Evolutionary conservation across 2,329 filamentous ascomycete genomes (phyloP).

Genomic region (Colletotrichum eremochloae): DNA sequence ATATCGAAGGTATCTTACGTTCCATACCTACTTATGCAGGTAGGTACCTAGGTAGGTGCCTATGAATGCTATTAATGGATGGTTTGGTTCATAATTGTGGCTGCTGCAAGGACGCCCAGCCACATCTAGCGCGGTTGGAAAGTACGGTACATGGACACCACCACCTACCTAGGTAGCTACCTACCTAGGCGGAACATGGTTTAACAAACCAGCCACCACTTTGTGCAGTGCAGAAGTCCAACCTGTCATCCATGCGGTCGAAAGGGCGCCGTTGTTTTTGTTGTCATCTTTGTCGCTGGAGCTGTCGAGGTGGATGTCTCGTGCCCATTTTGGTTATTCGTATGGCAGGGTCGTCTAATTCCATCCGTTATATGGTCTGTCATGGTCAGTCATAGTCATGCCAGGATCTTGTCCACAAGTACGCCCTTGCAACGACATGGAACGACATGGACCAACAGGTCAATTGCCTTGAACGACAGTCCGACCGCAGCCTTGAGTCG

Average conservation of each 20-base stretch:
- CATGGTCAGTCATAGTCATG: neutral
- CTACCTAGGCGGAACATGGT: too few relatives aligned
- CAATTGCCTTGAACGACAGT: neutral
- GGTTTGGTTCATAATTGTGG: neutral
- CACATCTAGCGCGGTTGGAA: neutral
- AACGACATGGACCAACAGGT: conserved; percentile 4
- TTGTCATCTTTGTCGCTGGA: neutral
- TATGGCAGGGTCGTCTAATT: neutral
- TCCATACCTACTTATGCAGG: neutral
- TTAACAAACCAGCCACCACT: neutral
- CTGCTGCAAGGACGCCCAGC: conserved; percentile 5
- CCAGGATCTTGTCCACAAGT: conserved; percentile 4
- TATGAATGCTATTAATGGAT: neutral
- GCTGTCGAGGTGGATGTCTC: neutral
- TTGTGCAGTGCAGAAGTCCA: neutral
- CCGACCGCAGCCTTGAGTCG: conserved; percentile 14
- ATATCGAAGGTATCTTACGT: too few relatives aligned
- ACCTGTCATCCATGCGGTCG: neutral
- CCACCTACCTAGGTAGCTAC: neutral
- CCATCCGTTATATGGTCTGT: neutral
- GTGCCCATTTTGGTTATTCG: neutral
- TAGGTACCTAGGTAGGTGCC: neutral
- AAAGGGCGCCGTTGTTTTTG: neutral
- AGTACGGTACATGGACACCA: neutral
- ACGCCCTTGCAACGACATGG: conserved; percentile 30